Base-by-base conservation (phyloP, 352 stramenopile species). In the Globisporangium spinosum region DNA sequence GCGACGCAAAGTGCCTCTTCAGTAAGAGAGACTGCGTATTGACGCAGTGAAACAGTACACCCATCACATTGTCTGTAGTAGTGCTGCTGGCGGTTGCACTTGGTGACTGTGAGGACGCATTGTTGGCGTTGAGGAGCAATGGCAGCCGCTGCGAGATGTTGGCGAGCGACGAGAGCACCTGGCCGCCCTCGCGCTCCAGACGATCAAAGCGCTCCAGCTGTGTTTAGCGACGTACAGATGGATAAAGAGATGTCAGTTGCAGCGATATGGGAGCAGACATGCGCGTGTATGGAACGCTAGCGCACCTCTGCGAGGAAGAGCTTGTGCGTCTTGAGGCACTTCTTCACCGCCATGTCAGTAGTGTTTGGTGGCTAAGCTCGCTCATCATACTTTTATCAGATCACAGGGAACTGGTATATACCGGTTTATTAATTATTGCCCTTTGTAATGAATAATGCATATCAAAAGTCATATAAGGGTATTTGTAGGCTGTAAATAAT, bases 71-170 rank as follows among this genome's bases (percentile, higher is more conserved):
- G 40, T 49, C 43, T 12, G 15, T n/a, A 12, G 43, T n/a, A 51
- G 17, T 43, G 23, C 59, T 65, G 29, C 29, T 53, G 7, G 64
- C 43, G 23, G 0, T 2, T 25, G 20, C 55, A 29, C 22, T 56
- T 38, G 47, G 9, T 2, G 56, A 47, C 45, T 55, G 40, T 62
- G 43, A 51, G 43, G 43, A 23, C 5, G 9, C 38, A 61, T 38
- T 47, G 22, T n/a, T 56, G 10, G 68, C 20, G 13, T 7, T 22
- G 23, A 77, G 34, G 6, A 92, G 68, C 60, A 77, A 67, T 25
- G 82, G 85, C 51, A 94, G 29, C 17, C 85, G 80, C 51, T 83
- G 69, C 59, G 76, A 79, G 8, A 92, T 76, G 67, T 94, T 94
- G 23, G 78, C 77, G 35, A 94, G 75, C 15, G 83, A 91, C 35